A percentile compares a stretch with the other conserved stretches of the same genome.
Conservation (phyloP, 2,329 filamentous ascomycete genomes). For the Geoglossum cookeanum region DNA sequence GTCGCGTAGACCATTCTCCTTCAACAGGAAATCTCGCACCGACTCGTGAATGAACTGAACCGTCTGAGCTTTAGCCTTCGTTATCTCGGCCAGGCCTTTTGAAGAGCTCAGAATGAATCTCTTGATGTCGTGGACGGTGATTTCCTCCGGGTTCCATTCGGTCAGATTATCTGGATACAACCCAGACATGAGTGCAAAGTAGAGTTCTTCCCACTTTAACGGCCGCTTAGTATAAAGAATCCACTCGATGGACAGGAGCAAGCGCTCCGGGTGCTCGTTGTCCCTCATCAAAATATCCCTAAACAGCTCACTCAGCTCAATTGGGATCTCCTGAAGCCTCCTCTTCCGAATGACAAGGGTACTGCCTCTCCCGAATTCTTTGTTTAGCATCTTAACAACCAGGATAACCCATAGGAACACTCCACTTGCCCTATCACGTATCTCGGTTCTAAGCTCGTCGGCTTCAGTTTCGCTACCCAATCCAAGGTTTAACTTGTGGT, state of each 20-base stretch:
- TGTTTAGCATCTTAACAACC: conserved; percentile 17
- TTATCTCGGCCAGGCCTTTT: conserved; percentile 13
- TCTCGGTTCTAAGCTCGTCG: conserved; percentile 10
- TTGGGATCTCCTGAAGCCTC: conserved; percentile 1
- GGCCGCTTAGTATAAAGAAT: conserved; percentile 5
- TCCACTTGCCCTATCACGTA: conserved; percentile 11
- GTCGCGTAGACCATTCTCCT: conserved; percentile 17
- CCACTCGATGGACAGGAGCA: conserved; percentile 6
- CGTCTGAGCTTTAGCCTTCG: conserved; percentile 9
- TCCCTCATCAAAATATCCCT: conserved; percentile 1
- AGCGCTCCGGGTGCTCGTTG: not conserved
- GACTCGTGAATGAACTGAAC: conserved; percentile 18
- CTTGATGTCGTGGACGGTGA: conserved; percentile 7
- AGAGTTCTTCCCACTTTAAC: conserved; percentile 6
- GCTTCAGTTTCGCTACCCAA: conserved; percentile 6
- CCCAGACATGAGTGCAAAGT: conserved; percentile 6
- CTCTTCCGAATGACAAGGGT: not conserved
- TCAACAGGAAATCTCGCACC: conserved; percentile 18
- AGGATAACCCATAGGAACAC: conserved; percentile 15
- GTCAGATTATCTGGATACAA: not conserved
- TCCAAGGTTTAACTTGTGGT: conserved; percentile 11
- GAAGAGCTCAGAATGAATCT: conserved; percentile 13
- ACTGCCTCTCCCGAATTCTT: conserved; percentile 14
- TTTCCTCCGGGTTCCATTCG: conserved; percentile 9
- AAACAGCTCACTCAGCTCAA: not conserved